Percentiles rank a stretch among this genome's conserved stretches.
Evolutionary conservation across 2,329 filamentous ascomycete species (phyloP).

Genomic region (Clonostachys sp.): DNA sequence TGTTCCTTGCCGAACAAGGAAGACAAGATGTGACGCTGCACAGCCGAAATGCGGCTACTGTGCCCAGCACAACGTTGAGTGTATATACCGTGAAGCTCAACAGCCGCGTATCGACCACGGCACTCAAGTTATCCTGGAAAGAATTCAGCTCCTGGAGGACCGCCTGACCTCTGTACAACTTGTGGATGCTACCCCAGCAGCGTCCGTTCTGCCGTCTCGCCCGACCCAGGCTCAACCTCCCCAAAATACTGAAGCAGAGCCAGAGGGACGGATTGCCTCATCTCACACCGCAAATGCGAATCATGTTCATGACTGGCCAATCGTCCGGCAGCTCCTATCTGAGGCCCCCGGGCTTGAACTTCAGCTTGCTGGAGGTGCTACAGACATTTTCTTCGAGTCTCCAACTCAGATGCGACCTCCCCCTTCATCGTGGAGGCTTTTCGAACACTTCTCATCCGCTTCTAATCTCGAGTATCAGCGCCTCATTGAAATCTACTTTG

Average conservation of each 20-base stretch:
- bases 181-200: background rate
- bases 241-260: slow-evolving; percentile 1
- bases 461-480: background rate
- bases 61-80: slow-evolving; percentile 16
- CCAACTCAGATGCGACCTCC: background rate
- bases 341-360: background rate
- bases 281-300: slow-evolving; percentile 14
- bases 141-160: slow-evolving; percentile 20
- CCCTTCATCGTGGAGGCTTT: background rate
- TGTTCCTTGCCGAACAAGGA: slow-evolving; percentile 18
- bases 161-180: slow-evolving; percentile 1
- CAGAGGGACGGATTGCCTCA: slow-evolving; percentile 8
- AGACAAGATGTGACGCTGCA: slow-evolving; percentile 20
- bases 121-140: slow-evolving; percentile 16
- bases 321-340: slow-evolving; percentile 10
- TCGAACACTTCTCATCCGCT: background rate
- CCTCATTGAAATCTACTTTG: slow-evolving; percentile 9
- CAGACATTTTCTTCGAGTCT: slow-evolving; percentile 1
- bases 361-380: background rate
- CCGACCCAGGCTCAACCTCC: slow-evolving; percentile 7
- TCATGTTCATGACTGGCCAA: slow-evolving; percentile 12
- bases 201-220: background rate
- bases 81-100: slow-evolving; percentile 18
- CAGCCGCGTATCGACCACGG: slow-evolving; percentile 19
- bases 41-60: slow-evolving; percentile 19